These are phyloP conservation scores for Solioccasus polychromus DNA, from an alignment of 768 basidiomycete genomes.

Conservation along the genomic window DNA sequence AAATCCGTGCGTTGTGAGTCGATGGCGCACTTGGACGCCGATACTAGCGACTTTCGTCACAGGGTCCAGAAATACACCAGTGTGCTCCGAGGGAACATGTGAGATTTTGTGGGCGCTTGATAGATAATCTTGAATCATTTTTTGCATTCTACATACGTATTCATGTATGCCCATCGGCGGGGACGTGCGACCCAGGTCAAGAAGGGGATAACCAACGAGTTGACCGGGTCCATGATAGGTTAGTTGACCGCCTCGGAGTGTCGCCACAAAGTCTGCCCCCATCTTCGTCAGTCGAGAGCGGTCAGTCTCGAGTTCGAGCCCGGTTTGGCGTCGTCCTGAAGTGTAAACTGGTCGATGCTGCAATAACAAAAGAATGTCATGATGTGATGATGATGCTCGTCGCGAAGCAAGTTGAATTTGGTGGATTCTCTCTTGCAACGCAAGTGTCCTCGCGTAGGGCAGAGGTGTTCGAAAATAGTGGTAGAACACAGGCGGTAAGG, in stretches of 20 bases:
- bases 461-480: constrained; percentile 78
- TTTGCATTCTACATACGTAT: constrained; percentile 85
- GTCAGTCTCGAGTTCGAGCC: constrained; percentile 57
- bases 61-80: constrained; percentile 85
- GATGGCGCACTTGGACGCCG: constrained; percentile 93
- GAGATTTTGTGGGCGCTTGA: constrained; percentile 55
- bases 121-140: constrained; percentile 62
- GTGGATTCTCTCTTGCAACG: constrained; percentile 71
- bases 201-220: constrained; percentile 90
- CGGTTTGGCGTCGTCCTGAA: constrained; percentile 81
- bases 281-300: constrained; percentile 60
- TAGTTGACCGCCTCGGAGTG: constrained; percentile 86
- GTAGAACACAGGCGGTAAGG: constrained; percentile 64
- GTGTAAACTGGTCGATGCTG: constrained; percentile 96
- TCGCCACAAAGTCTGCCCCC: constrained; percentile 85
- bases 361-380: constrained; percentile 72
- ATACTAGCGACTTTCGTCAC: constrained; percentile 90
- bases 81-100: constrained; percentile 68
- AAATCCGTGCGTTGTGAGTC: constrained; percentile 94
- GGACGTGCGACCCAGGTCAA: constrained; percentile 80
- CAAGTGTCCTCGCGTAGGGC: constrained; percentile 67
- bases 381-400: constrained; percentile 42
- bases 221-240: constrained; percentile 99
- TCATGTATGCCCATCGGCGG: constrained; percentile 71
- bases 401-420: constrained; percentile 56